Base-by-base conservation (phyloP, 2,329 filamentous ascomycete species). In the Sarocladium kiliense region DNA sequence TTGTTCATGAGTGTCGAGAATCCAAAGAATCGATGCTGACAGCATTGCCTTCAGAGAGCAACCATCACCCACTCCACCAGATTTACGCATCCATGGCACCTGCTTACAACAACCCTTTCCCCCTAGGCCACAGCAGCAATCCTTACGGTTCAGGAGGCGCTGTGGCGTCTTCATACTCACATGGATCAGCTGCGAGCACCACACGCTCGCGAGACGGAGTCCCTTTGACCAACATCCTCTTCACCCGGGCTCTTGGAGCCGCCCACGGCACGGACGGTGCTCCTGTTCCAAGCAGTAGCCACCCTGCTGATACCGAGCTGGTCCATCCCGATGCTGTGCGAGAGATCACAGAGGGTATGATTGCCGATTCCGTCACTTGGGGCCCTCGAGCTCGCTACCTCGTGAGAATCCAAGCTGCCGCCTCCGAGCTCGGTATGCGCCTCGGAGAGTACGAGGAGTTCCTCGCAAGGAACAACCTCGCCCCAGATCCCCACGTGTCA, bases 371-470 rank as follows among this genome's bases (percentile, higher is more conserved):
- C 73, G 77, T 59, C 71, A 68, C 59, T 19, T 51, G 30, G 47
- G 47, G 47, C 3, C 9, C 18, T 16, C 70, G 71, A 53, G 71
- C 74, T 1, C 72, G 80, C 3, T 69, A 74, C 53, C 68, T 81
- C 57, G 73, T 79, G 53, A 72, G 78, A 60, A 75, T 84, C 54
- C 78, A 84, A 60, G 70, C 76, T 42, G 73, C 77, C 2, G 79
- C 80, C 12, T 75, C 77, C 63, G 77, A 82, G 66, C 71, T 84
- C 30, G 79, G 77, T 6, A 70, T 80, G 61, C 74, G 77, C 26
- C 74, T 82, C 44, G 70, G 73, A 19, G 74, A 80, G 58, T 81
- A 78, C 59, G 76, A 80, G 57, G 77, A 80, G 47, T 72, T 69
- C 25, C 55, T 67, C 14, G 18, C 12, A 6, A 41, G 25, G 44